Evolutionary conservation across 306 rosid species (phyloP).

Genomic region (Fragaria vesca): DNA sequence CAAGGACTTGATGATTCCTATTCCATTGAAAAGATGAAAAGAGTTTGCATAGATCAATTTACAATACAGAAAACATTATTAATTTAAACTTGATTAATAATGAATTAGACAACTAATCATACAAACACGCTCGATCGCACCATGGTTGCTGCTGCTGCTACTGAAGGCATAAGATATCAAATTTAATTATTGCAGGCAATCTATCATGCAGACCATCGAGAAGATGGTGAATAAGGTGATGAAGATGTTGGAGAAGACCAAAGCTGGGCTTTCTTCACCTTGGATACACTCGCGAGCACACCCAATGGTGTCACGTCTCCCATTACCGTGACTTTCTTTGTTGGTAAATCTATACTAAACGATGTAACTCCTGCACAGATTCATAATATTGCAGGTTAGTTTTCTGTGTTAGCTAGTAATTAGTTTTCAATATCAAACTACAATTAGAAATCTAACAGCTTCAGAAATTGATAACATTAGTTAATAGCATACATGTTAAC

Average conservation of each 20-base stretch:
- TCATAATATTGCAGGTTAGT: background rate
- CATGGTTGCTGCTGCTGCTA: background rate
- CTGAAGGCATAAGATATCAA: background rate
- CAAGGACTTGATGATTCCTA: background rate
- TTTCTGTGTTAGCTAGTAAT: background rate
- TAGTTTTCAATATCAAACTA: background rate
- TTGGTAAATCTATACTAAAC: conserved; percentile 64
- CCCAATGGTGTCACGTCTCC: conserved; percentile 75
- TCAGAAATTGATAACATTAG: background rate
- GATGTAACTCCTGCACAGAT: conserved; percentile 74
- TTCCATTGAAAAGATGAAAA: background rate
- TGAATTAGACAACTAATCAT: background rate
- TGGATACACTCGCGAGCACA: conserved; percentile 69
- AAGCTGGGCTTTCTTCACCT: conserved; percentile 82
- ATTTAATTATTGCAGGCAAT: background rate
- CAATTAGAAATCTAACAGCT: background rate
- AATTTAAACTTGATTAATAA: background rate
- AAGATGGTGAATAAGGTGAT: conserved; percentile 27
- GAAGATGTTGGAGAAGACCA: conserved; percentile 59
- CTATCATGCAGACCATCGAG: conserved; percentile 43
- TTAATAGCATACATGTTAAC: background rate
- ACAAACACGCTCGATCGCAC: background rate
- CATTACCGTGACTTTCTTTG: conserved; percentile 72
- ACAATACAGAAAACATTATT: background rate
- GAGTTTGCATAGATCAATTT: background rate